These are phyloP conservation scores for Hydnum rufescens DNA, from an alignment of 768 basidiomycete genomes.

Conservation along the genomic window DNA sequence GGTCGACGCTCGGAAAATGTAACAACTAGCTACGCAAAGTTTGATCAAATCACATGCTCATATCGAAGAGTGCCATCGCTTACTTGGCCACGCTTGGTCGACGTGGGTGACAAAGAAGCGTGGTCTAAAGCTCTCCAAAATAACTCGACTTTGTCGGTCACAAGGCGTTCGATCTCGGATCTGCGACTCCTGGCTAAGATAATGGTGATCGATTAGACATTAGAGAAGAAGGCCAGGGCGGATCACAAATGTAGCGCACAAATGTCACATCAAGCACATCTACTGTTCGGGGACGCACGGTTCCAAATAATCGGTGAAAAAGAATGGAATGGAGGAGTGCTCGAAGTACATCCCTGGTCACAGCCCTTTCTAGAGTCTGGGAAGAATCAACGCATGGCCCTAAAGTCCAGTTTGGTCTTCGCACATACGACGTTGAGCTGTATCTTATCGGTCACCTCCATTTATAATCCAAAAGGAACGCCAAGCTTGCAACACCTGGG, in stretches of 20 bases:
- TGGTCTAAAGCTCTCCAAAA: slow-evolving; percentile 62
- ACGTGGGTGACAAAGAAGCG: background rate
- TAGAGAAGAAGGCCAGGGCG: background rate
- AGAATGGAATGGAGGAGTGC: slow-evolving; percentile 65
- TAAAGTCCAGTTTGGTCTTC: no score
- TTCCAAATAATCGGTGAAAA: slow-evolving; percentile 69
- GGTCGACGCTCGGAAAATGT: slow-evolving; percentile 60
- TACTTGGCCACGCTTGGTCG: slow-evolving; percentile 38
- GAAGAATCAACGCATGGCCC: no score
- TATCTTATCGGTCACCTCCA: no score
- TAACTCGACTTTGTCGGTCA: slow-evolving; percentile 54
- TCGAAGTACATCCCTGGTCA: slow-evolving; percentile 50
- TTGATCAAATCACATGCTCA: background rate
- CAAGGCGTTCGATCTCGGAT: slow-evolving; percentile 49
- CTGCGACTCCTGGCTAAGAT: slow-evolving; percentile 53
- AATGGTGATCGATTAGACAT: background rate
- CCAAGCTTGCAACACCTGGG: no score
- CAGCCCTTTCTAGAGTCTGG: slow-evolving; percentile 36
- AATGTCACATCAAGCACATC: slow-evolving; percentile 74
- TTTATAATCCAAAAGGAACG: no score
- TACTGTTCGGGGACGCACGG: slow-evolving; percentile 51
- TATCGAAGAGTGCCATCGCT: background rate
- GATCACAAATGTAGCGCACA: slow-evolving; percentile 25
- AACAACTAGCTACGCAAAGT: slow-evolving; percentile 33
- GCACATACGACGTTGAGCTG: no score